Evolutionary conservation across 352 stramenopile species (phyloP).

Genomic region (Pythium folliculosum): DNA sequence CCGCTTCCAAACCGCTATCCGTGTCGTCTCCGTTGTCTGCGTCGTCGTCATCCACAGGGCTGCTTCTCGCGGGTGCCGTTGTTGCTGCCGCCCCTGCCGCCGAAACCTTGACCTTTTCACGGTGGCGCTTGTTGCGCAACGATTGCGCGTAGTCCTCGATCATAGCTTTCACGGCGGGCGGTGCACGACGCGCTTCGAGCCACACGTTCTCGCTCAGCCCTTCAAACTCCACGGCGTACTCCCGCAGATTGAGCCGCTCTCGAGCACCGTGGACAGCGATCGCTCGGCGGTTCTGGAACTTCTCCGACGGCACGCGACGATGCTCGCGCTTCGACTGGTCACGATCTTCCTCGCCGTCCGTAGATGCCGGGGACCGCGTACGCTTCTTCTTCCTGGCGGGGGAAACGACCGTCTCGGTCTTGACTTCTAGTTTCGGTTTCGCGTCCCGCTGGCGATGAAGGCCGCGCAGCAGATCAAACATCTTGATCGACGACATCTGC

Average conservation of each 20-base stretch:
- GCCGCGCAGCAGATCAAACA: slow-evolving; percentile 17
- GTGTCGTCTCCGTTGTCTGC: neutral
- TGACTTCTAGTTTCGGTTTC: slow-evolving; percentile 16
- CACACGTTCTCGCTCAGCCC: slow-evolving; percentile 1
- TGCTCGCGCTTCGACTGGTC: neutral
- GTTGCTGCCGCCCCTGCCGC: neutral
- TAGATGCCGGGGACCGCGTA: neutral
- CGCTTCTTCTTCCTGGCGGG: slow-evolving; percentile 10
- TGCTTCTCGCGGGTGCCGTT: neutral
- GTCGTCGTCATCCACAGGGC: neutral
- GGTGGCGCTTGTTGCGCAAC: neutral
- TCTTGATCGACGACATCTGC: neutral
- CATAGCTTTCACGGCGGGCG: slow-evolving; percentile 2
- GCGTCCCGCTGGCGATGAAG: neutral
- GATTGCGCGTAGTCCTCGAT: slow-evolving; percentile 2
- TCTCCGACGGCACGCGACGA: neutral
- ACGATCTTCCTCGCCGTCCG: neutral
- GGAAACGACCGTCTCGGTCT: neutral
- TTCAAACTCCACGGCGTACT: slow-evolving; percentile 20
- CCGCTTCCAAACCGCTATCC: neutral
- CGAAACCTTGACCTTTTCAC: neutral
- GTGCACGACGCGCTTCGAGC: neutral
- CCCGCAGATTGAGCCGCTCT: slow-evolving; percentile 4
- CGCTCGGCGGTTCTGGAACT: neutral
- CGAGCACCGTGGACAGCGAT: slow-evolving; percentile 1